Evolutionary conservation across 1,139 yeast species (phyloP), one percentile per base, ranked within the genome.

Genomic region (Candida sojae): DNA sequence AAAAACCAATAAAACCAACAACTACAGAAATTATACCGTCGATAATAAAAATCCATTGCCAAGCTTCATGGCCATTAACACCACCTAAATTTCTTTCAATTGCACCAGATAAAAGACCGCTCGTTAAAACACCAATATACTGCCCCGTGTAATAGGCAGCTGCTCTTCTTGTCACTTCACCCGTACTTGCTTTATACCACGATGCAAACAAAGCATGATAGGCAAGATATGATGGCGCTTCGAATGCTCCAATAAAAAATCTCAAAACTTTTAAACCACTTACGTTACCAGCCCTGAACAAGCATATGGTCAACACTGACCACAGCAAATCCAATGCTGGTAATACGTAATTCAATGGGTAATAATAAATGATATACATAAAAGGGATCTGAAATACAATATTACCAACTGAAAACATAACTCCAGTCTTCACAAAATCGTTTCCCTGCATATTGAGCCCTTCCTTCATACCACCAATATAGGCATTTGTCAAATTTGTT

Each of bases 41-140:
- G 53, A 86, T 75, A 50, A 86, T 77, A 59, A 83, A 86, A 66
- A 83, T 80, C 90, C 91, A 86, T 66, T 84, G 77, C 91, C 91
- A 86, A 10, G 88, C 83, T 32, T 67, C 74, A 32, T 81, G 66
- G 1, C 88, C 86, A 48, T 64, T 63, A 5, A 62, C 63, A 30
- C 81, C 82, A 48, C 73, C 68, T 57, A 86, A 63, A 26, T 64
- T 57, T 43, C 77, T 65, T 57, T 70, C 80, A 43, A 84, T 79
- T 6, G 84, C 80, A n/a, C 86, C 80, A 45, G 86, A 85, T 32
- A 86, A 66, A 45, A 83, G 75, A 39, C 90, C 88, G 5, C 87
- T 76, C 4, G 88, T 80, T 58, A 84, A 64, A 26, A 79, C 67
- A 9, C 91, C 91, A 23, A 84, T 65, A 62, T 74, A 77, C 57